Evolutionary conservation across 2,329 filamentous ascomycete genomes (phyloP), one percentile per base, ranked within the genome.

Genomic region (Rugonectria rugulosa): DNA sequence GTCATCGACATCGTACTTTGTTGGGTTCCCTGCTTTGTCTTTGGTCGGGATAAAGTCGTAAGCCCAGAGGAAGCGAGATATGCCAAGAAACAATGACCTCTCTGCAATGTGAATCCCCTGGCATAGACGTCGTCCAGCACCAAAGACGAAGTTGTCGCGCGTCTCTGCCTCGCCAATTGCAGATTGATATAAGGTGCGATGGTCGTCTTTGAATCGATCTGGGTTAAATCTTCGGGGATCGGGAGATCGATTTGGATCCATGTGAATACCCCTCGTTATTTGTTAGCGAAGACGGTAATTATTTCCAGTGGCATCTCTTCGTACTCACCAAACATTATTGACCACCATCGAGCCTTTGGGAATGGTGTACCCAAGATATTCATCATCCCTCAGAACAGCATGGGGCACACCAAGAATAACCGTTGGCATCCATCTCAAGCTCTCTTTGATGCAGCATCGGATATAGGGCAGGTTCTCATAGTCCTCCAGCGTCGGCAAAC

Each of bases 221-320:
- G 73, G 74, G 19, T 75, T 58, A 43, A 77, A 77, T 1, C 34
- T 20, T 3, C 60, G 57, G 0, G 74, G 73, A 19, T 72, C 47
- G 0, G 82, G 77, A 70, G 91, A 90, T 2, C 84, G 84, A 29
- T 87, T 83, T 2, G 85, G 82, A 64, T 92, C 88, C 70, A 91
- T 88, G 20, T 87, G 81, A 14, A 74, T 60, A n/a, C n/a, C n/a
- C n/a, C n/a, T n/a, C n/a, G n/a, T n/a, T n/a, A n/a, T n/a, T n/a
- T n/a, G n/a, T n/a, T n/a, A n/a, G n/a, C n/a, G n/a, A n/a, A n/a
- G n/a, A n/a, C n/a, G n/a, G n/a, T n/a, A n/a, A n/a, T n/a, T n/a
- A n/a, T n/a, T n/a, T n/a, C n/a, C n/a, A n/a, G n/a, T n/a, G n/a
- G n/a, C n/a, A n/a, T n/a, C n/a, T n/a, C n/a, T n/a, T n/a, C n/a